Evolutionary conservation across 257 asterid species (phyloP).

Genomic region (Solanum megistacrolobum): DNA sequence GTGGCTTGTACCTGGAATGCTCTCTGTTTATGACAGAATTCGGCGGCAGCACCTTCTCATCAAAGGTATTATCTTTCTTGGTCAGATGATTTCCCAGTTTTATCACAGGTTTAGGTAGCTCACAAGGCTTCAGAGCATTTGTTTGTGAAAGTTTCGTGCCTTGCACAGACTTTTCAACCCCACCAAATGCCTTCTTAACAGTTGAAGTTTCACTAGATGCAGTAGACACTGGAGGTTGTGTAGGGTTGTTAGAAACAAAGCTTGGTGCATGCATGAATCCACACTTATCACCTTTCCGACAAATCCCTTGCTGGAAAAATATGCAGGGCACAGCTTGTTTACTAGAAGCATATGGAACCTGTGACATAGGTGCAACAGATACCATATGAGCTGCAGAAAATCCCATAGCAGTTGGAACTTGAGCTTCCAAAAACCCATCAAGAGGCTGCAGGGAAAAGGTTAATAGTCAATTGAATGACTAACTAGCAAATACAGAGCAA

Average conservation of each 20-base stretch:
- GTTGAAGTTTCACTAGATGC: conserved; percentile 6
- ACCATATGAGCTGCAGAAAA: conserved; percentile 19
- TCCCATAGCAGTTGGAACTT: conserved; percentile 40
- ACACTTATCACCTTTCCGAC: conserved; percentile 84
- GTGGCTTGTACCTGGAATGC: conserved; percentile 2
- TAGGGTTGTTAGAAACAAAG: conserved; percentile 35
- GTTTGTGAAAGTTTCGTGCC: conserved; percentile 25
- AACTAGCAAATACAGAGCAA: background rate
- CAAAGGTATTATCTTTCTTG: conserved; percentile 18
- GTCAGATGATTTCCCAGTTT: conserved; percentile 22
- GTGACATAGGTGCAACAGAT: conserved; percentile 24
- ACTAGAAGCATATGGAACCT: conserved; percentile 29
- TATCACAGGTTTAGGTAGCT: conserved; percentile 13
- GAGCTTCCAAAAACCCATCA: conserved; percentile 60
- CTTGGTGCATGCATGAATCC: conserved; percentile 58
- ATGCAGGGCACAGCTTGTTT: conserved; percentile 63
- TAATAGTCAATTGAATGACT: background rate
- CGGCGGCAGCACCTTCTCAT: conserved; percentile 3
- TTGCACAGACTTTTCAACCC: conserved; percentile 10
- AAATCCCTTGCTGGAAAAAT: conserved; percentile 71
- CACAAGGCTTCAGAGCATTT: conserved; percentile 22
- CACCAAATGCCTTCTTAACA: conserved; percentile 12
- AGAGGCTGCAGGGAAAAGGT: conserved; percentile 49
- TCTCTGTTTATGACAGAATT: conserved; percentile 6
- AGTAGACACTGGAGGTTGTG: conserved; percentile 11